Evolutionary conservation across 2,329 filamentous ascomycete genomes (phyloP).

Genomic region (Clonostachys rosea): DNA sequence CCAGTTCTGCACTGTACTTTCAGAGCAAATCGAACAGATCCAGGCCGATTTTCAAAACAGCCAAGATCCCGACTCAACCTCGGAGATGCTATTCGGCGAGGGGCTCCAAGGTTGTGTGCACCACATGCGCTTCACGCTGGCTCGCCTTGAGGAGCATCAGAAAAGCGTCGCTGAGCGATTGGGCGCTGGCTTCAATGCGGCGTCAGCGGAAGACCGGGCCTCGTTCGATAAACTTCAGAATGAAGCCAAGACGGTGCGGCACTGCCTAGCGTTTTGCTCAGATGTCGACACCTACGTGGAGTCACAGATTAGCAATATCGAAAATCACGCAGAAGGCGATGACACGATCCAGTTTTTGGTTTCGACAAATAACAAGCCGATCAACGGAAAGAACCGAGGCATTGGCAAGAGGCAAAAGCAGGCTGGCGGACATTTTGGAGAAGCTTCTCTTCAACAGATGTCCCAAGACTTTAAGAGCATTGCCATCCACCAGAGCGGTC

Average conservation of each 20-base stretch:
- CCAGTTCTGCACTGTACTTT: too few relatives aligned
- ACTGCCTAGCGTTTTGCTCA: neutral
- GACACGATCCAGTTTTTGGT: neutral
- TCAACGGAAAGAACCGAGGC: neutral
- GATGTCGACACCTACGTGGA: neutral
- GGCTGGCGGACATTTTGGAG: neutral
- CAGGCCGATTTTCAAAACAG: neutral
- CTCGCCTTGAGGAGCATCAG: neutral
- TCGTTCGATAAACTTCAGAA: neutral
- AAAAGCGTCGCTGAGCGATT: neutral
- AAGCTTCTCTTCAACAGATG: neutral
- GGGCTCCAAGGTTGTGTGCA: neutral
- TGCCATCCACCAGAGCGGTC: neutral
- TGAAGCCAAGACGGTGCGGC: neutral
- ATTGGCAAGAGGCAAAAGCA: neutral
- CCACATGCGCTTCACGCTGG: neutral
- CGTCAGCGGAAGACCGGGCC: neutral
- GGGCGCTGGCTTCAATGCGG: neutral
- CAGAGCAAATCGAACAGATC: neutral
- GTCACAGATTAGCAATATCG: neutral
- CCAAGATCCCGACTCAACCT: neutral
- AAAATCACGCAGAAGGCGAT: neutral
- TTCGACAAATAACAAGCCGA: neutral
- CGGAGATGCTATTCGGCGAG: neutral
- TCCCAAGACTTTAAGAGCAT: neutral